phyloP scores from a whole-genome alignment of 179 eudicot species.

The Corrigiola litoralis region DNA sequence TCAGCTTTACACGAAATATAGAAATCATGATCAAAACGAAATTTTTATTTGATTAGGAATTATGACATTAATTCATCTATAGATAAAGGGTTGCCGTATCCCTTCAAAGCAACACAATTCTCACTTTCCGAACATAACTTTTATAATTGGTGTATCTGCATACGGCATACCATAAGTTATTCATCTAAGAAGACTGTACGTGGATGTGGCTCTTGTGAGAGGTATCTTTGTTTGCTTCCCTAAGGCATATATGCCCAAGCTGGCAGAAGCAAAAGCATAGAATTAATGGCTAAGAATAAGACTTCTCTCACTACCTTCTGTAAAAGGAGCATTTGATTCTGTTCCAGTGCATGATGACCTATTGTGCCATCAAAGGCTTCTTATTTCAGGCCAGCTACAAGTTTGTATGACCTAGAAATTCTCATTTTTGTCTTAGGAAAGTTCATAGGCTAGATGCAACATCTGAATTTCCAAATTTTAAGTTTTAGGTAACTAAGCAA shows the following conservation, averaged over 20 bases:
- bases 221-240: neutral
- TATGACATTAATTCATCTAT: too few relatives aligned
- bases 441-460: too few relatives aligned
- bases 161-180: too few relatives aligned
- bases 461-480: too few relatives aligned
- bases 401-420: neutral
- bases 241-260: conserved; percentile 24
- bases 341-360: neutral
- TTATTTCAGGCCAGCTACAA: neutral
- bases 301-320: conserved; percentile 5
- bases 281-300: conserved; percentile 31
- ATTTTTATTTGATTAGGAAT: too few relatives aligned
- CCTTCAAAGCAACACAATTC: too few relatives aligned
- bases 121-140: too few relatives aligned
- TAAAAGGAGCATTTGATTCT: conserved; percentile 28
- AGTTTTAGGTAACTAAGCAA: too few relatives aligned
- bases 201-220: neutral
- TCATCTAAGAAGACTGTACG: neutral
- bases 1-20: neutral
- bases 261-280: conserved; percentile 20
- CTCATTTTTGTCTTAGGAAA: too few relatives aligned
- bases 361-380: conserved; percentile 24
- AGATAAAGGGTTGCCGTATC: too few relatives aligned
- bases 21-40: neutral
- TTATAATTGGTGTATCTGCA: too few relatives aligned